These are phyloP conservation scores for Cnidoscolus chayamansa DNA, from an alignment of 441 rosid species.

Conservation along the genomic window DNA sequence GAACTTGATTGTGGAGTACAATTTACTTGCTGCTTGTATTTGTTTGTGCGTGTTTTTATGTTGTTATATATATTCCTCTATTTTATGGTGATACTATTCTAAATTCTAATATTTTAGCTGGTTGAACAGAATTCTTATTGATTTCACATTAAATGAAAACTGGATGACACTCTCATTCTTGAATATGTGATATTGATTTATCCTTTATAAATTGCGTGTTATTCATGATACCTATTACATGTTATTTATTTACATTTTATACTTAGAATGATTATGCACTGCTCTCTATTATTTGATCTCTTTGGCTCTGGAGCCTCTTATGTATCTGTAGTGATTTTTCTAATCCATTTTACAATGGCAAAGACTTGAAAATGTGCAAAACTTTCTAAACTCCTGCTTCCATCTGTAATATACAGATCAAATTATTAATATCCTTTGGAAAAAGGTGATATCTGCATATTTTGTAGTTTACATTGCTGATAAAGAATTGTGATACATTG, in stretches of 20 bases:
- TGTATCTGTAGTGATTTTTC: too few relatives aligned
- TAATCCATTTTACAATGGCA: background rate
- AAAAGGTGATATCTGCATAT: background rate
- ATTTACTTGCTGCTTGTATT: background rate
- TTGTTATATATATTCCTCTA: too few relatives aligned
- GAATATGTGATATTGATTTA: too few relatives aligned
- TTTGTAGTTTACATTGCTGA: constrained; percentile 1
- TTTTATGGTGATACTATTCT: background rate
- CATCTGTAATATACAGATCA: background rate
- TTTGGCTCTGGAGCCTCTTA: too few relatives aligned
- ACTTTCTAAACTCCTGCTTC: background rate
- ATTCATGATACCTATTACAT: background rate
- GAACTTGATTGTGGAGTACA: background rate
- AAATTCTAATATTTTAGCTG: background rate
- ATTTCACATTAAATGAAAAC: background rate
- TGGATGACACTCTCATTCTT: background rate
- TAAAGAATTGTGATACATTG: too few relatives aligned
- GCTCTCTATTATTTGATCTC: too few relatives aligned
- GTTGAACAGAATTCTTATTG: background rate
- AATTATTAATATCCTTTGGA: constrained; percentile 5
- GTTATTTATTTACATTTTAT: too few relatives aligned
- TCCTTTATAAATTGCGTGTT: too few relatives aligned
- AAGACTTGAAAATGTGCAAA: constrained; percentile 2
- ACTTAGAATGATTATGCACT: too few relatives aligned
- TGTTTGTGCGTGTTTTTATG: background rate